Base-by-base conservation (phyloP, 2,329 filamentous ascomycete species). In the Neoascochyta sp. region DNA sequence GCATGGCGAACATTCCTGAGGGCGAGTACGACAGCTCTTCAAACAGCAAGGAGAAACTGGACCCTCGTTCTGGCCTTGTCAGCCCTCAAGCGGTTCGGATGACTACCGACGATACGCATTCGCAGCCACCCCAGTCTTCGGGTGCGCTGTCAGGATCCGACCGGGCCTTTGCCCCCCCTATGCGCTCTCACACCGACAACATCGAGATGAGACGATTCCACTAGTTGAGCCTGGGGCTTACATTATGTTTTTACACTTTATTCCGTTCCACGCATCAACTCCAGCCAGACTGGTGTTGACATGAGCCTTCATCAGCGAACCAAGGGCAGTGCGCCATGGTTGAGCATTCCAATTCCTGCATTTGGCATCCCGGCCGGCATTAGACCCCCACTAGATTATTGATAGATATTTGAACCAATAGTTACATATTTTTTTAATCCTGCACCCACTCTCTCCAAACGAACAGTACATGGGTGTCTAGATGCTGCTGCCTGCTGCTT, bases 1-100 rank as follows among this genome's bases (percentile, higher is more conserved):
- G 69, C 31, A 67, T 71, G 40, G 69, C 62, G 7, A 65, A 66
- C 35, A 69, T 72, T 15, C 67, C 67, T 0, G 69, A 71, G 24
- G 40, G 31, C 22, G 46, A 50, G 2, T 28, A 34, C 15, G 44
- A 47, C 5, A 45, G 43, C 12, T 40, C 47, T 9, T 43, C 46
- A 1, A 20, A 29, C 9, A 38, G 32, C 23, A 42, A 41, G 5
- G 62, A 66, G 29, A 57, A 47, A 19, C 33, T 64, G 4, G 61
- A 64, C 40, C 54, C 58, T 1, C 52, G 61, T n/a, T 51, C 47
- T 22, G 61, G 60, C 2, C 25, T 57, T 9, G 25, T 61, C 16
- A 62, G 56, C 18, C 43, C 60, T 8, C 29, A 22, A 3, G 61
- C 60, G 3, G 45, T 63, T 26, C 50, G 50, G 22, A 39, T 27